Base-by-base conservation (phyloP, 2,329 filamentous ascomycete genomes). In the Didymella sp. region DNA sequence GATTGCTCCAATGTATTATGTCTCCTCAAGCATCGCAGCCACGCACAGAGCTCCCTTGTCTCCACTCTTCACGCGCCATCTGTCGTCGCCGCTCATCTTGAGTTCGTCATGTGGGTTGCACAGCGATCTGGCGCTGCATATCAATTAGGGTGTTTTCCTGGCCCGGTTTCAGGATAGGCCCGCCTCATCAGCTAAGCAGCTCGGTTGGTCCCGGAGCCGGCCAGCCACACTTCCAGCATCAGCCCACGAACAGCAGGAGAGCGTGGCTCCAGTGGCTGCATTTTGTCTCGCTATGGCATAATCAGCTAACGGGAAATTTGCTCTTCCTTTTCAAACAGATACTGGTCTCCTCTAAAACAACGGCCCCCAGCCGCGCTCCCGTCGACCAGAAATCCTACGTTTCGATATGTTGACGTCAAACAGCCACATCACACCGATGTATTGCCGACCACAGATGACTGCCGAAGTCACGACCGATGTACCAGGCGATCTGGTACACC, bases 161-260 rank as follows among this genome's bases (percentile, higher is more conserved):
- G 27, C 33, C 35, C 22, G 13, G 54, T 57, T 57, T 57, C 54
- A 51, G 42, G 31, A 19, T n/a, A 13, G 54, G 30, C 54, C 54
- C 54, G 51, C 40, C 25, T 25, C 28, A 17, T 45, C 21, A 51
- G 49, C 41, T 41, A 30, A 45, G 17, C 15, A 9, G 17, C 12
- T 28, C 43, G 54, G 54, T 30, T 48, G 30, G 19, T 49, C 48
- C 54, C 54, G 54, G 21, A 31, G 31, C 19, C 43, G 38, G 31
- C 19, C 43, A 52, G 43, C 48, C 48, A 48, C 54, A 43, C 12
- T 22, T 2, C 37, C 45, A 54, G 41, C 46, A 24, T 51, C 38
- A 47, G 53, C 53, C 43, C 33, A 13, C 30, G 33, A 51, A 38
- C 42, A 46, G 8, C 47, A 48, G 42, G 41, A 41, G 37, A n/a